Evolutionary conservation across 805 yeast species (phyloP), one percentile per base, ranked within the genome.

Genomic region (Monosporozyma unispora): DNA sequence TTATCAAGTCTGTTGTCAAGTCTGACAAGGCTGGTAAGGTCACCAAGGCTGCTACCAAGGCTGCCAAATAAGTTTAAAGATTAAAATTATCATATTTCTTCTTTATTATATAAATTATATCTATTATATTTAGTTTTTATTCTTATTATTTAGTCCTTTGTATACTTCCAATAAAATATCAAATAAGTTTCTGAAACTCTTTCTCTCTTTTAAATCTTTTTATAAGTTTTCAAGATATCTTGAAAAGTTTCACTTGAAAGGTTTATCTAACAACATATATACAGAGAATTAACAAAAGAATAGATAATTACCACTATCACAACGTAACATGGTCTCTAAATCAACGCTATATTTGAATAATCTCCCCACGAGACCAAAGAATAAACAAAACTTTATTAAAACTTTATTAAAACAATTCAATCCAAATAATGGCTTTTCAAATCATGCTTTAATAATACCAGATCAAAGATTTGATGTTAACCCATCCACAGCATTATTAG

Each of bases 1-100:
- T 90, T 72, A 86, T 91, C 86, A 91, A 91, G 84, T 75, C 88
- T 59, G 96, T 88, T 67, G 95, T 79, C 70, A 88, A 88, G 85
- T 70, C 86, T 62, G 84, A 81, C 76, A 77, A 75, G 70, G 87
- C 88, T 69, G 90, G 88, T 77, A 87, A 87, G 89, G 93, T 87
- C 68, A 87, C 96, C 89, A 87, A 87, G 88, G 87, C 96, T 74
- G 96, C 96, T 74, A 54, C 48, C 44, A 64, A 64, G 66, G 67
- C 67, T 56, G 56, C 58, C 52, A 64, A 62, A 62, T 58, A 64
- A 63, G 46, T 29, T 28, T 23, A 33, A 45, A 37, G 42, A 21
- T 45, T 33, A 45, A 19, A 10, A 33, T 27, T 23, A 25, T 25
- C 8, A 14, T 21, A 21, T 52, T 51, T 29, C 21, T 48, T 9